These are phyloP conservation scores for Pichia rugopelliculosa DNA, from an alignment of 805 yeast genomes.

Conservation along the genomic window DNA sequence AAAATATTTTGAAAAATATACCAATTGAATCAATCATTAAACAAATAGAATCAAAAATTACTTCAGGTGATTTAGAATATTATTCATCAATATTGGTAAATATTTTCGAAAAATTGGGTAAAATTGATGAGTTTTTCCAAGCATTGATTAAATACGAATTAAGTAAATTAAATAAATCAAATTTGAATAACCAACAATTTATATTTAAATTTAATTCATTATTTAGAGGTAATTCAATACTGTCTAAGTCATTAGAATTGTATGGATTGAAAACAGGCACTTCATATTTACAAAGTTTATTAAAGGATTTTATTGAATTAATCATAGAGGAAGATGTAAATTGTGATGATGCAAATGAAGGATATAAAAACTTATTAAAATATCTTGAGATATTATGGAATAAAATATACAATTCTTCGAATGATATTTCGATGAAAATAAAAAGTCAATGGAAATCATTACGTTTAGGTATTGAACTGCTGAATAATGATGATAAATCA, in stretches of 20 bases:
- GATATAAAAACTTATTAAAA: slow-evolving; percentile 29
- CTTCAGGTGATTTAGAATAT: slow-evolving; percentile 39
- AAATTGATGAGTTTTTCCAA: slow-evolving; percentile 48
- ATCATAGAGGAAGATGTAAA: slow-evolving; percentile 41
- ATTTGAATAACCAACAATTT: not conserved
- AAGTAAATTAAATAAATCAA: slow-evolving; percentile 13
- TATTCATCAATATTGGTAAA: slow-evolving; percentile 57
- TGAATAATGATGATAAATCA: not conserved
- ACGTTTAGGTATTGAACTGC: slow-evolving; percentile 56
- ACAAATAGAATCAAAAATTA: slow-evolving; percentile 32
- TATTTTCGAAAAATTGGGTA: slow-evolving; percentile 62
- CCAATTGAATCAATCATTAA: slow-evolving; percentile 47
- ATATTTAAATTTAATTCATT: slow-evolving; percentile 36
- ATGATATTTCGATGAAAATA: slow-evolving; percentile 66
- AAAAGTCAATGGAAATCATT: slow-evolving; percentile 57
- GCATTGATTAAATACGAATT: slow-evolving; percentile 4
- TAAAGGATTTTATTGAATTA: slow-evolving; percentile 59
- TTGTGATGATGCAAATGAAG: slow-evolving; percentile 74
- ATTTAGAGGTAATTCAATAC: slow-evolving; percentile 78
- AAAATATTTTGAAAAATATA: slow-evolving; percentile 48
- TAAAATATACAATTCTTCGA: slow-evolving; percentile 54
- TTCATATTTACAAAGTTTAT: slow-evolving; percentile 63
- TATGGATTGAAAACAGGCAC: slow-evolving; percentile 73
- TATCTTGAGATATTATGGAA: slow-evolving; percentile 58
- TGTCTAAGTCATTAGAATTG: slow-evolving; percentile 75